Percentiles rank a stretch among this genome's conserved stretches.
Conservation (phyloP, 163 green algal genomes). For the Chlamydomonas reinhardtii region DNA sequence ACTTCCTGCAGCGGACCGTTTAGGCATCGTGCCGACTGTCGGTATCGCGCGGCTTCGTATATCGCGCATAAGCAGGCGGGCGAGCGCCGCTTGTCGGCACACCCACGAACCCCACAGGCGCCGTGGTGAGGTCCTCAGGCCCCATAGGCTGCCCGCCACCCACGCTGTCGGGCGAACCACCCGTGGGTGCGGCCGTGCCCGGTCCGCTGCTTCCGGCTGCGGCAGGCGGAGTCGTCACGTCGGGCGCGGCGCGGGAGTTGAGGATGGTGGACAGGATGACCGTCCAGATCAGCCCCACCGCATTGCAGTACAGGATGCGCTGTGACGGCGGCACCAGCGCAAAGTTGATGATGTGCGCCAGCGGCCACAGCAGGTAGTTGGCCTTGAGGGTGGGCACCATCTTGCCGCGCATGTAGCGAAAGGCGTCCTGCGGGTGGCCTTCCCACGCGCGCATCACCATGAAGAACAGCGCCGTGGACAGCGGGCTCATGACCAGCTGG, state of each 20-base stretch:
- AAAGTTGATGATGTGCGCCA: conserved; percentile 86
- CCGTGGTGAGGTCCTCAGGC: too few relatives aligned
- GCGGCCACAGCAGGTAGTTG: conserved; percentile 76
- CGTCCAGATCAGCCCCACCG: conserved; percentile 61
- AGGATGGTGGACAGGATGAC: conserved; percentile 68
- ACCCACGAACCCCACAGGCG: too few relatives aligned
- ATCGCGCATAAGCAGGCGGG: too few relatives aligned
- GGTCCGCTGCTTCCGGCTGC: not conserved
- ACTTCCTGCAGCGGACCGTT: too few relatives aligned
- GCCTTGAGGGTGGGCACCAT: conserved; percentile 54
- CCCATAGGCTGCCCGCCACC: too few relatives aligned
- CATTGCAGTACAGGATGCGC: conserved; percentile 82
- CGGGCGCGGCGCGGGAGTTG: conserved; percentile 60
- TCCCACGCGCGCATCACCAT: conserved; percentile 61
- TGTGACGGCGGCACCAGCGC: conserved; percentile 74
- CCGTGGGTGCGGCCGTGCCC: too few relatives aligned
- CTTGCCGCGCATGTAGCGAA: conserved; percentile 36
- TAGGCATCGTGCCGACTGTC: too few relatives aligned
- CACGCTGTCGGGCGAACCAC: too few relatives aligned
- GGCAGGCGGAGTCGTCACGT: not conserved
- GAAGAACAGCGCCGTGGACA: conserved; percentile 73
- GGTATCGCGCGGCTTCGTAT: too few relatives aligned
- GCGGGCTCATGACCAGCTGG: conserved; percentile 71
- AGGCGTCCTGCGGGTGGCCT: conserved; percentile 41
- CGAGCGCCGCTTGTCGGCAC: too few relatives aligned